Evolutionary conservation across 371 early-diverging fungal species (phyloP).

Genomic region (Lichtheimia hyalospora): DNA sequence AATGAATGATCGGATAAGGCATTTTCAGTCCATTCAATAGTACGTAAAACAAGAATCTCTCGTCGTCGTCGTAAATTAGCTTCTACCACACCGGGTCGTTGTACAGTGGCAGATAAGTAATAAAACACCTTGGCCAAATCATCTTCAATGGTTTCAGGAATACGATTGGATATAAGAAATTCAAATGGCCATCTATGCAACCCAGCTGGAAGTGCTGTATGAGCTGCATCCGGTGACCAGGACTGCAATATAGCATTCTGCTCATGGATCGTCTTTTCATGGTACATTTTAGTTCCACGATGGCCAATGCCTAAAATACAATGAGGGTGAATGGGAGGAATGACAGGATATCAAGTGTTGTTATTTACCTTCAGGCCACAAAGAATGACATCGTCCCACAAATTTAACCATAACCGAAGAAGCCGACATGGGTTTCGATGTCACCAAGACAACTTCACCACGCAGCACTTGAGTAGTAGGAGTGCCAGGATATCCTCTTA

Average conservation of each 20-base stretch:
- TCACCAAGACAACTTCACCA: constrained; percentile 43
- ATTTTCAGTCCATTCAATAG: constrained; percentile 31
- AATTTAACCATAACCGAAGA: constrained; percentile 35
- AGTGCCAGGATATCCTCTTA: constrained; percentile 35
- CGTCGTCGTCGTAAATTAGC: constrained; percentile 22
- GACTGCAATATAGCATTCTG: constrained; percentile 42
- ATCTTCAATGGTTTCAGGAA: constrained; percentile 47
- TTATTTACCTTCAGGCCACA: constrained; percentile 53
- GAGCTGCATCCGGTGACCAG: constrained; percentile 9
- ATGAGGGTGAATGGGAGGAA: background rate
- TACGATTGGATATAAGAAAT: constrained; percentile 38
- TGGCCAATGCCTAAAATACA: constrained; percentile 29
- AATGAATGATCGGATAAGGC: constrained; percentile 33
- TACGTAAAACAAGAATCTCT: constrained; percentile 40
- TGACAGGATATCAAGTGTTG: background rate
- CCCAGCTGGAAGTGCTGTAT: constrained; percentile 26
- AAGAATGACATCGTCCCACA: constrained; percentile 34
- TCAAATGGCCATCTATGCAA: constrained; percentile 46
- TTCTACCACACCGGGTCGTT: constrained; percentile 32
- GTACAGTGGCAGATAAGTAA: constrained; percentile 33
- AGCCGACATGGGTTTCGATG: constrained; percentile 32
- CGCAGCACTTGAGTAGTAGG: constrained; percentile 34
- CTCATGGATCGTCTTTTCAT: constrained; percentile 47
- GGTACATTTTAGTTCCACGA: constrained; percentile 36
- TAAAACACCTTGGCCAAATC: constrained; percentile 44